Percentiles rank a stretch among this genome's conserved stretches.
Conservation (phyloP, 257 asterid genomes). For the Dorcoceras hygrometricum region DNA sequence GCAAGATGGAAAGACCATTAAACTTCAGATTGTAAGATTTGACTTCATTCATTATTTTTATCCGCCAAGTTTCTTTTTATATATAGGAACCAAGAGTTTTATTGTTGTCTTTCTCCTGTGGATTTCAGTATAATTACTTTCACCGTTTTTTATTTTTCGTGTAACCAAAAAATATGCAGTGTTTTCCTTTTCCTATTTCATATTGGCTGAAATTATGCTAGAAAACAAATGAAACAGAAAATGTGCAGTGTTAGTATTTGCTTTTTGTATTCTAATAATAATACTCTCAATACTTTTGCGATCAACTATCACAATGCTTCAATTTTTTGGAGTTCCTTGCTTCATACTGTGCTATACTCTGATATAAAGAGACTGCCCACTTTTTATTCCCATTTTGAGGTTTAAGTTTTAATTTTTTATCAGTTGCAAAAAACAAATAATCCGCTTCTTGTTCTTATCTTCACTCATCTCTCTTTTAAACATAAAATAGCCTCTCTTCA, state of each 20-base stretch:
- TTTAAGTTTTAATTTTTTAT: too few relatives aligned
- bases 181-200: not conserved
- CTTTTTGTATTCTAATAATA: not conserved
- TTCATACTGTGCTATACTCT: too few relatives aligned
- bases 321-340: not conserved
- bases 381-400: not conserved
- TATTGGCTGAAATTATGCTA: not conserved
- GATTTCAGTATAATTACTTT: not conserved
- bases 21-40: slow-evolving; percentile 73
- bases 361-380: not conserved
- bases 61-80: too few relatives aligned
- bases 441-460: not conserved
- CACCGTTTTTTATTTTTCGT: not conserved
- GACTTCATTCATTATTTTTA: slow-evolving; percentile 15
- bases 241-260: too few relatives aligned
- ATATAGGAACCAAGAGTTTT: not conserved
- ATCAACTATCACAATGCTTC: not conserved
- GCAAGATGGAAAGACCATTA: slow-evolving; percentile 86
- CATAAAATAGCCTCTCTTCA: not conserved
- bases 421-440: not conserved
- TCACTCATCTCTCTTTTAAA: not conserved
- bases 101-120: slow-evolving; percentile 4
- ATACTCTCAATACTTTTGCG: too few relatives aligned
- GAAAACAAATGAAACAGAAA: too few relatives aligned
- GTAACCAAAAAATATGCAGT: not conserved